A percentile compares a stretch with the other conserved stretches of the same genome.
Conservation (phyloP, 495 filamentous ascomycete genomes). For the Lasiosphaeria ovina region DNA sequence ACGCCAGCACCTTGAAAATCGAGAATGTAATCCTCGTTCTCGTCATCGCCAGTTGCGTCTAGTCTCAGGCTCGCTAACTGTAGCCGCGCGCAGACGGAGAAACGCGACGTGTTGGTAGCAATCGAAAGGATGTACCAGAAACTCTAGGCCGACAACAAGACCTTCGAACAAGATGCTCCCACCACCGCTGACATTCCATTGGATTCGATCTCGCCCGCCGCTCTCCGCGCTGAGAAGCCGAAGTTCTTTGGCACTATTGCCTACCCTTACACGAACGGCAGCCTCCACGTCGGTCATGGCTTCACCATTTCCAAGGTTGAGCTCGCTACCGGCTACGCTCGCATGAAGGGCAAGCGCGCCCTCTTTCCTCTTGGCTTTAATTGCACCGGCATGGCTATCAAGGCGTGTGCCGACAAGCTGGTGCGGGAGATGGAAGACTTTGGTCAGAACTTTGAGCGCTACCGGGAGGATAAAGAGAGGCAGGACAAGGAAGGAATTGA, state of each 20-base stretch:
- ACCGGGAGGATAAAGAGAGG: conserved; percentile 57
- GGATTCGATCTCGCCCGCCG: conserved; percentile 60
- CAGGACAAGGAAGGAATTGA: conserved; percentile 11
- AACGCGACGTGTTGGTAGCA: conserved; percentile 75
- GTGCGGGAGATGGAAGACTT: conserved; percentile 84
- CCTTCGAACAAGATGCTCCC: conserved; percentile 82
- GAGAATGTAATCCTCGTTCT: no score
- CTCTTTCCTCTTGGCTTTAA: conserved; percentile 92
- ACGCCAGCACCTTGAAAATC: no score
- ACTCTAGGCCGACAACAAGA: conserved; percentile 68
- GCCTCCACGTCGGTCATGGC: conserved; percentile 79
- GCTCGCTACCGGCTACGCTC: conserved; percentile 75
- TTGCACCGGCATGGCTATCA: conserved; percentile 97
- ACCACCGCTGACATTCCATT: conserved; percentile 66
- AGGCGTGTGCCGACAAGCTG: conserved; percentile 94
- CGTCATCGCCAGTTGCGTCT: no score
- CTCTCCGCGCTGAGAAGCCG: conserved; percentile 68
- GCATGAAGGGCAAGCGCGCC: conserved; percentile 84
- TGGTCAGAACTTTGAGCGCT: conserved; percentile 79
- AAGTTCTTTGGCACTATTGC: conserved; percentile 90
- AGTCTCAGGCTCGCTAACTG: no score
- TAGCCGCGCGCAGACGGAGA: conserved; percentile 73
- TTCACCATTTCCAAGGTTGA: conserved; percentile 86
- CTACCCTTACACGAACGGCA: conserved; percentile 90
- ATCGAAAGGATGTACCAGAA: conserved; percentile 87